Percentiles rank a stretch among this genome's conserved stretches.
phyloP scores from a whole-genome alignment of 306 rosid species.

The Benincasa hispida region DNA sequence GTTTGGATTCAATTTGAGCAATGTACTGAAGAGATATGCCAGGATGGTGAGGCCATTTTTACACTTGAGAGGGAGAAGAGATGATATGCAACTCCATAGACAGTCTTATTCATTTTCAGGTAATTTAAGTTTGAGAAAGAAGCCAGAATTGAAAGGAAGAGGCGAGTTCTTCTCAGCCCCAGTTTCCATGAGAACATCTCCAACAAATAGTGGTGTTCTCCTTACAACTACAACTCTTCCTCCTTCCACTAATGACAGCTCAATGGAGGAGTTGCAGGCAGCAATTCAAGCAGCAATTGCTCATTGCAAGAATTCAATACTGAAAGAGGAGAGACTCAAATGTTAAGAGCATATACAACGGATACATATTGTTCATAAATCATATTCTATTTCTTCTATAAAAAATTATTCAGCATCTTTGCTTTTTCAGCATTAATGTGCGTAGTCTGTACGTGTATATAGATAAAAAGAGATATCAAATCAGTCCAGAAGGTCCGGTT shows the following conservation, averaged over 20 bases:
- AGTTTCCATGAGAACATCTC: slow-evolving; percentile 82
- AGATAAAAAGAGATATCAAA: slow-evolving; percentile 4
- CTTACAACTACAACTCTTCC: slow-evolving; percentile 11
- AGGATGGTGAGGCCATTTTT: slow-evolving; percentile 31
- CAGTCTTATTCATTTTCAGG: slow-evolving; percentile 69
- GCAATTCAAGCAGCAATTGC: slow-evolving; percentile 99
- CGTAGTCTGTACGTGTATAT: slow-evolving; percentile 5
- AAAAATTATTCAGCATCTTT: slow-evolving; percentile 10
- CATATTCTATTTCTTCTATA: slow-evolving; percentile 1
- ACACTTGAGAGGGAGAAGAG: slow-evolving; percentile 30
- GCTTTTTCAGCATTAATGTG: slow-evolving; percentile 4
- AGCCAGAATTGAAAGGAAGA: slow-evolving; percentile 39
- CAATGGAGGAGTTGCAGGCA: slow-evolving; percentile 95
- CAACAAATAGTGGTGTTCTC: slow-evolving; percentile 56
- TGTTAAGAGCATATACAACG: slow-evolving; percentile 6
- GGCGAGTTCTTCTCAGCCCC: slow-evolving; percentile 79
- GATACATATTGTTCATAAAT: background rate
- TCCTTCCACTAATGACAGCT: slow-evolving; percentile 45
- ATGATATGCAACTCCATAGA: slow-evolving; percentile 21
- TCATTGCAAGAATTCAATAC: slow-evolving; percentile 85
- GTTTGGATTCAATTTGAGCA: slow-evolving; percentile 29
- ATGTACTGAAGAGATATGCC: slow-evolving; percentile 39
- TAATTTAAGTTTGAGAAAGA: slow-evolving; percentile 32
- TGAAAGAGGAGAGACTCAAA: slow-evolving; percentile 46
- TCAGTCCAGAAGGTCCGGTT: background rate